A percentile compares a stretch with the other conserved stretches of the same genome.
Evolutionary conservation across 208 protist species (phyloP).

Genomic region (Balamuthia mandrillaris): DNA sequence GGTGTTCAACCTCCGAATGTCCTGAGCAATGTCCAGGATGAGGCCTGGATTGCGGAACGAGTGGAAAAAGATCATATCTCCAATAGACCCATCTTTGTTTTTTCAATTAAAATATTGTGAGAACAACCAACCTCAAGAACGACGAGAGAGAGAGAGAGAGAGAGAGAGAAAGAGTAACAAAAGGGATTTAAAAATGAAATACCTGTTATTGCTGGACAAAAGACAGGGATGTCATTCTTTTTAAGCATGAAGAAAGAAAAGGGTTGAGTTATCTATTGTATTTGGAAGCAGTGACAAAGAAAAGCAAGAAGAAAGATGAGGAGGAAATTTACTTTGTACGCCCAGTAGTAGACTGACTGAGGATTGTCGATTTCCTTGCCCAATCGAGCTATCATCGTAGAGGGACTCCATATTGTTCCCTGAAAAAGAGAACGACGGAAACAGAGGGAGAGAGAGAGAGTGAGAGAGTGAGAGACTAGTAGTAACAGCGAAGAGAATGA

Average conservation of each 20-base stretch:
- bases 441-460: not conserved
- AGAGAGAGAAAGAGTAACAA: no score
- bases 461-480: not conserved
- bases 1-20: slow-evolving; percentile 95
- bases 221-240: slow-evolving; percentile 98
- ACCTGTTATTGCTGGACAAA: slow-evolving; percentile 97
- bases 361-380: slow-evolving; percentile 91
- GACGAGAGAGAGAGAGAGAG: no score
- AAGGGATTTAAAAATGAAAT: slow-evolving; percentile 88
- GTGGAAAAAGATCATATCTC: slow-evolving; percentile 99
- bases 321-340: slow-evolving; percentile 72
- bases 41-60: slow-evolving; percentile 93
- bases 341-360: slow-evolving; percentile 97
- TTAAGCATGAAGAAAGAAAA: slow-evolving; percentile 7
- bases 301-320: slow-evolving; percentile 27
- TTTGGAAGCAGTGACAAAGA: not conserved
- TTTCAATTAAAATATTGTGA: no score
- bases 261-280: not conserved
- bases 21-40: slow-evolving; percentile 82
- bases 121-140: no score
- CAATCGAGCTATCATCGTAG: slow-evolving; percentile 91
- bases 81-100: slow-evolving; percentile 91
- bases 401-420: slow-evolving; percentile 86
- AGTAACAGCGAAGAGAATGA: not conserved
- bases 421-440: not conserved